Conservation (phyloP, 129 eudicot species). For the Sambucus nigra region DNA sequence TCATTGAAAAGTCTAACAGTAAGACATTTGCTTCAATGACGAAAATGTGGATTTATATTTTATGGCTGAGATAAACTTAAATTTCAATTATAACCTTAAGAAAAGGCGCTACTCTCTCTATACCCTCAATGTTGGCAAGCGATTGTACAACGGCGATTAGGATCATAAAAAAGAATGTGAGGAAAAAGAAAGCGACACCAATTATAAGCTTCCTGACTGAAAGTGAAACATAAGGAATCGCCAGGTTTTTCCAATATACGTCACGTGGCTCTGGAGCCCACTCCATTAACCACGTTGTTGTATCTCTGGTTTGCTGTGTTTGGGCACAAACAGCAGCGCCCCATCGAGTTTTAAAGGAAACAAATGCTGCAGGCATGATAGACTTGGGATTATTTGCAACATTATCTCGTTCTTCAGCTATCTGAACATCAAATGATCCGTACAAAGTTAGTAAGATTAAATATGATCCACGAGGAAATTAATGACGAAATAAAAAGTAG, state of each 20-base stretch:
- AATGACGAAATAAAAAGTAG: too few relatives aligned
- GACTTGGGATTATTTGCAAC: slow-evolving; percentile 54
- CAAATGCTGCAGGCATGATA: slow-evolving; percentile 81
- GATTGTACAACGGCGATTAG: slow-evolving; percentile 79
- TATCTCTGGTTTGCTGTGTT: slow-evolving; percentile 74
- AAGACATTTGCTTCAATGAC: too few relatives aligned
- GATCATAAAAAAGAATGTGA: slow-evolving; percentile 75
- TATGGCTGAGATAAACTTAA: slow-evolving; percentile 31
- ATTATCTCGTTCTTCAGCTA: slow-evolving; percentile 54
- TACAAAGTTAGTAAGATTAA: background rate
- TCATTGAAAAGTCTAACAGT: background rate
- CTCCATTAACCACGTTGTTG: slow-evolving; percentile 74
- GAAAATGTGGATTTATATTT: too few relatives aligned
- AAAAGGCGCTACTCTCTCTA: slow-evolving; percentile 45
- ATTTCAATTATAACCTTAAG: slow-evolving; percentile 49
- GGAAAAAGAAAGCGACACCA: slow-evolving; percentile 74
- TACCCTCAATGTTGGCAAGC: slow-evolving; percentile 73
- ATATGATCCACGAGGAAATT: background rate
- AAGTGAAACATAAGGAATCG: slow-evolving; percentile 72
- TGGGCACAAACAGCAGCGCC: slow-evolving; percentile 95
- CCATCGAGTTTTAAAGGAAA: slow-evolving; percentile 84
- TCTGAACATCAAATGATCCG: slow-evolving; percentile 30
- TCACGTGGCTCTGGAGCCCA: slow-evolving; percentile 97
- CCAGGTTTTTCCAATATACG: slow-evolving; percentile 57
- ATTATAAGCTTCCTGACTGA: slow-evolving; percentile 54